Evolutionary conservation across 768 basidiomycete species (phyloP), one percentile per base, ranked within the genome.

Genomic region (Rhizopogon salebrosus): DNA sequence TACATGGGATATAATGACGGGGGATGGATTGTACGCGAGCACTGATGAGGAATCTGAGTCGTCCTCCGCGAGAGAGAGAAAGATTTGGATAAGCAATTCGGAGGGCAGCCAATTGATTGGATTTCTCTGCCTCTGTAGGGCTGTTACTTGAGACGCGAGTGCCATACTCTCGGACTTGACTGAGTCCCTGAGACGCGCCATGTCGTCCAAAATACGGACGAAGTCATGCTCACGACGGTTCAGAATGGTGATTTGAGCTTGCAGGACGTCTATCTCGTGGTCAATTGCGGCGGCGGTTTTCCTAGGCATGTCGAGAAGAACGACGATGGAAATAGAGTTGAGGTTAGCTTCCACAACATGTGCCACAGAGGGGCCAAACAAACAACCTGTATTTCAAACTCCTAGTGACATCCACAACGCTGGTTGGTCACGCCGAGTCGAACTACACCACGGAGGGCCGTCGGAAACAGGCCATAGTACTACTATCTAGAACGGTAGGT

Each of bases 91-190:
- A 38, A 82, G 71, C 18, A 80, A 62, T 56, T 82, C 80, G 35
- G 69, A 54, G 13, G 80, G 80, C 41, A 81, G 72, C 73, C 76
- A 77, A 55, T 78, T 74, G 51, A 80, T 70, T 14, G 80, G 79
- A 23, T 72, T 66, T 41, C 67, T 72, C 58, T 73, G 68, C 13
- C 64, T 69, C 41, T 75, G 63, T n/a, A 81, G 64, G 22, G 64
- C 63, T 51, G 45, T 57, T 36, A 65, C 60, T 52, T 64, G 68
- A 34, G 58, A 56, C 42, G 65, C 64, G 27, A 76, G 57, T 0
- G 54, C 59, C 52, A 58, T 56, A 48, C 62, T 71, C 60, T 80
- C 73, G 34, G 49, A 55, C 16, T 56, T 59, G 11, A 74, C 61
- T 3, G 71, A 68, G 38, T 65, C 67, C 57, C 70, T 72, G 51